Evolutionary conservation across 331 rosid genomes (phyloP), one percentile per base, ranked within the genome.

Genomic region (Cydonia oblonga): DNA sequence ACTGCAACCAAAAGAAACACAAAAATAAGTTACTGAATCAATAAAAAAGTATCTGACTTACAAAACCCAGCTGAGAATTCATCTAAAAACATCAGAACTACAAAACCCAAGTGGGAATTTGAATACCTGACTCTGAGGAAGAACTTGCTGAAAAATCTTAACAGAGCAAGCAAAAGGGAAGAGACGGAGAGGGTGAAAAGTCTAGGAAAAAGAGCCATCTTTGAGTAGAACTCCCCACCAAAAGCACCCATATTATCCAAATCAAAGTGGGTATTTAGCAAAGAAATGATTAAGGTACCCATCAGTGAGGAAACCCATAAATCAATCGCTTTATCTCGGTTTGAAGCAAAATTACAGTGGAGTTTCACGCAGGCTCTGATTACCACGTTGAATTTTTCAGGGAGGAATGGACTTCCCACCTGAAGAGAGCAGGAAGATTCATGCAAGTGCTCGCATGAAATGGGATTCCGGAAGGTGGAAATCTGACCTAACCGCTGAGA

Each of bases 261-360:
- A 79, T 53, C 26, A 25, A 78, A 84, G 76, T 42, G 78, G 80
- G 83, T 22, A 26, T 52, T 20, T 11, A 71, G 61, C 32, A 64
- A 54, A 78, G 66, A 80, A 46, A 32, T 52, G 18, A 28, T 66
- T 12, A 10, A 32, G 5, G 38, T 15, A 53, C 23, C 58, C 71
- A 66, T 42, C 30, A 30, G 38, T 22, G 52, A 68, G 83, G 54
- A 49, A 49, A 49, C 18, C 54, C 54, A 78, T 29, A 73, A 81
- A 84, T 54, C 69, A 71, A 35, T 10, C 30, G 20, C 78, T 79
- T 87, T 69, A 74, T 35, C 81, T 84, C 69, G 78, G 68, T 83
- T 77, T 60, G 92, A 90, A 86, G 90, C 80, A 85, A 89, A 68
- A 54, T 32, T 4, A 79, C 82, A 89, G 83, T 80, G 80, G 68